Base-by-base conservation (phyloP, 805 yeast genomes). In the Spathaspora gorwiae region DNA sequence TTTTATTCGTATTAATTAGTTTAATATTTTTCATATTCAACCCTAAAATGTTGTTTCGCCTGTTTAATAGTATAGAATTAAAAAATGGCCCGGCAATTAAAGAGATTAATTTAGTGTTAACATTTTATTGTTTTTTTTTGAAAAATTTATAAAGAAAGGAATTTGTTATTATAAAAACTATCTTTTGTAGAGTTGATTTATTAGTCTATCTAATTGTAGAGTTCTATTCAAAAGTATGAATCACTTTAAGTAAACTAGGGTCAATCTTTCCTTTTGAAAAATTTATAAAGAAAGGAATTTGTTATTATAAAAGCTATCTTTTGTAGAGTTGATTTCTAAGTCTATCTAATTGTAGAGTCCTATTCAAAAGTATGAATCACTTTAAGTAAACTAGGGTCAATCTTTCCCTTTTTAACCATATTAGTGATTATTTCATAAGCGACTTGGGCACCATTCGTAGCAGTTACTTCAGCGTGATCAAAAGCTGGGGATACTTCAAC, bases 401-500 rank as follows among this genome's bases (percentile, higher is more conserved):
- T 24, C 41, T 48, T 19, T 43, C 58, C 83, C 53, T 73, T 79
- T 58, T 82, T 79, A 12, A 85, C 90, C 88, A 87, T 86, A 47
- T 79, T 78, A 11, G 94, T 84, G 43, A 86, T 61, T 35, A 87
- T 55, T 60, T 87, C 95, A 62, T 66, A 85, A 1, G 81, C 86
- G 30, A 81, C 76, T 61, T 83, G 88, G 0, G 89, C 84, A 3
- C 84, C 88, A 51, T 83, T 84, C 10, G 84, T 72, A 14, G 84
- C 73, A 1, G 89, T 83, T 33, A 81, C 70, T 54, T 83, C 88
- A 0, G 84, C 81, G 47, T 70, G 72, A 59, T 83, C 89, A 56
- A 66, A 83, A 10, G 80, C 75, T 6, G 88, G 88, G 30, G 81
- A 72, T 10, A 83, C 83, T 52, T 78, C 83, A 9, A 78, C 82